A percentile compares a stretch with the other conserved stretches of the same genome.
Conservation (phyloP, 139 green algal genomes). For the Auxenochlorella protothecoides region DNA sequence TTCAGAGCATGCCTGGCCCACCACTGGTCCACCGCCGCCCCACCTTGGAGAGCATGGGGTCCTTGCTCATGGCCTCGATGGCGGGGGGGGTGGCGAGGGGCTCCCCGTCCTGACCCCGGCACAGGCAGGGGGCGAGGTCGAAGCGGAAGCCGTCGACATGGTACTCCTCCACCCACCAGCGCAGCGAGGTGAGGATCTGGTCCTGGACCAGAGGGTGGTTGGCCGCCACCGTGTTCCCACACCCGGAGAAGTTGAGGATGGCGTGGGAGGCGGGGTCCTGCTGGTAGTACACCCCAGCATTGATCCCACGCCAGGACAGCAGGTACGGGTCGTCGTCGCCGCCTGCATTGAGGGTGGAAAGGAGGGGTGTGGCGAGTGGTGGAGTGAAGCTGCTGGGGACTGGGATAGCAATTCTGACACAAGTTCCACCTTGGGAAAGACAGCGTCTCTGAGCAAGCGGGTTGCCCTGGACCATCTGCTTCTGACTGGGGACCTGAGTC, state of each 20-base stretch:
- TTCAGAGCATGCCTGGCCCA: not conserved
- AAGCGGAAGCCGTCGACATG: conserved; percentile 94
- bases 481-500: too few relatives aligned
- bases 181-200: conserved; percentile 74
- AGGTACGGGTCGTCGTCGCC: conserved; percentile 69
- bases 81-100: conserved; percentile 72
- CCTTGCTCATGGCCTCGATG: conserved; percentile 66
- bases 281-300: conserved; percentile 75
- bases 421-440: too few relatives aligned
- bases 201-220: conserved; percentile 67
- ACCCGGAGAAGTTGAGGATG: conserved; percentile 80
- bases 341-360: conserved; percentile 5
- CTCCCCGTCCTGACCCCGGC: conserved; percentile 59
- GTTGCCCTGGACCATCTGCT: too few relatives aligned
- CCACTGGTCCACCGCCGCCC: not conserved
- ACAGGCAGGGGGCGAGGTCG: conserved; percentile 87
- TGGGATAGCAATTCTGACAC: too few relatives aligned
- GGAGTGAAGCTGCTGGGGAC: too few relatives aligned
- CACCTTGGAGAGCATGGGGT: conserved; percentile 67
- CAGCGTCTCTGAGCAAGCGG: too few relatives aligned
- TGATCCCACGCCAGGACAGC: conserved; percentile 67
- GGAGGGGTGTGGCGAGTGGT: too few relatives aligned
- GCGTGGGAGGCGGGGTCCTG: conserved; percentile 30
- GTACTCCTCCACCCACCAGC: conserved; percentile 73
- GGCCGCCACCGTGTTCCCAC: conserved; percentile 82